Base-by-base conservation (phyloP, 2,329 filamentous ascomycete species). In the Shiraia sp. region DNA sequence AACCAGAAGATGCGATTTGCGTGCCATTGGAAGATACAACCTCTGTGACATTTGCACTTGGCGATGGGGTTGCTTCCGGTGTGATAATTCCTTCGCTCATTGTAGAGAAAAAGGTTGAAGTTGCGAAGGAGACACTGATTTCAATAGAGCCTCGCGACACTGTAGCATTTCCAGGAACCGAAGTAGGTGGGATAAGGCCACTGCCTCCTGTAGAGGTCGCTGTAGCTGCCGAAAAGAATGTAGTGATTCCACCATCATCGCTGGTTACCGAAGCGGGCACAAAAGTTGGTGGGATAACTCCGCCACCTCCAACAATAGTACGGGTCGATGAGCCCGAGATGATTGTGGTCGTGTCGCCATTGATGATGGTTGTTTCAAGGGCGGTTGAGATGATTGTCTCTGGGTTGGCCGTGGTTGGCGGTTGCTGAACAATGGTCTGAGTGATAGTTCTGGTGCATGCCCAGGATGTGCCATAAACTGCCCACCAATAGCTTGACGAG, bases 401-500 rank as follows among this genome's bases (percentile, higher is more conserved):
- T 13, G 49, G 48, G 5, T 35, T 36, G 17, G 51, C 38, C 2
- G 50, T 46, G 3, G 19, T 22, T 22, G 42, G 38, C 14, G 49
- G 48, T 23, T 44, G 46, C 15, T 50, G 48, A 25, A 60, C 51
- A 19, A 62, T 55, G 1, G 59, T 63, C 12, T 44, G 52, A 7
- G 55, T 51, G 28, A 57, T 36, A 4, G 46, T 47, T 19, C 45
- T 34, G 8, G 57, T 59, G 30, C 61, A 64, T 8, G 54, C 45
- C 57, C 61, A 65, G 1, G 54, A 51, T 1, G 57, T 59, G 12
- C 37, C 43, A 26, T 60, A 65, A 1, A 58, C 52, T 7, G 44
- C 59, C 31, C 36, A 56, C 61, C 61, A 66, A 10, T 43, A 55
- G 15, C 52, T 59, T 1, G 59, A 63, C 3, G 63, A 65, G 5